These are phyloP conservation scores for Lepraria neglecta DNA, from an alignment of 495 filamentous ascomycete genomes.

Conservation along the genomic window DNA sequence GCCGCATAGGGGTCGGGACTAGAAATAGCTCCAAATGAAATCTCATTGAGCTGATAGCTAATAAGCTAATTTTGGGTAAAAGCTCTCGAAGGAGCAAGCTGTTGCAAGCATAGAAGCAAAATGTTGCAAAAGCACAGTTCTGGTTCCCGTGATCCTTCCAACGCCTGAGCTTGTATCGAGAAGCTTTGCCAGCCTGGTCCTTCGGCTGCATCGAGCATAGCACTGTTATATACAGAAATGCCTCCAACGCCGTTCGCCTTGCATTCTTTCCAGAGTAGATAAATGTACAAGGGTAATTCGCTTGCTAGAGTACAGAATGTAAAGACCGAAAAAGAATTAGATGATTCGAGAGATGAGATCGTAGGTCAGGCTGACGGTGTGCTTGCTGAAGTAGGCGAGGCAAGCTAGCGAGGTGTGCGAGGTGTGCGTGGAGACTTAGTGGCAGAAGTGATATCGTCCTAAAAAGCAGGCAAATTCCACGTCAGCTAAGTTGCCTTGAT, in stretches of 20 bases:
- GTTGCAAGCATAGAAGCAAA: no score
- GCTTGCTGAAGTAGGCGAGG: no score
- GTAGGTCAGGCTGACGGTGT: no score
- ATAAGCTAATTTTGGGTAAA: not conserved
- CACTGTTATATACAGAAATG: no score
- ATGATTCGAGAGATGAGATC: not conserved
- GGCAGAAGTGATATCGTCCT: slow-evolving; percentile 29
- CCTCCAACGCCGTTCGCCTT: slow-evolving; percentile 1
- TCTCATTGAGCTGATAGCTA: not conserved
- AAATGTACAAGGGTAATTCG: slow-evolving; percentile 17
- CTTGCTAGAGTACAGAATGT: slow-evolving; percentile 4
- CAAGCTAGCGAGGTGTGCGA: slow-evolving; percentile 21
- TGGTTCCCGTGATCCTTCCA: no score
- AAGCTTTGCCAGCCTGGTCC: no score
- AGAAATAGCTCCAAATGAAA: slow-evolving; percentile 8
- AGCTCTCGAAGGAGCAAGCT: not conserved
- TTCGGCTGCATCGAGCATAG: no score
- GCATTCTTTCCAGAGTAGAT: slow-evolving; percentile 15
- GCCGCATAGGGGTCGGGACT: not conserved
- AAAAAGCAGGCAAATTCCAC: slow-evolving; percentile 15
- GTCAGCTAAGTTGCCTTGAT: slow-evolving; percentile 3
- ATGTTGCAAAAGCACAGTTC: no score
- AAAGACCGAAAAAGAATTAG: slow-evolving; percentile 5
- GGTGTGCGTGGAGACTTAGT: slow-evolving; percentile 30
- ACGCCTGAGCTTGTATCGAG: no score